Percentiles rank a stretch among this genome's conserved stretches.
phyloP scores from a whole-genome alignment of 2,329 filamentous ascomycete genomes.

The Sporothrix dimorphospora region DNA sequence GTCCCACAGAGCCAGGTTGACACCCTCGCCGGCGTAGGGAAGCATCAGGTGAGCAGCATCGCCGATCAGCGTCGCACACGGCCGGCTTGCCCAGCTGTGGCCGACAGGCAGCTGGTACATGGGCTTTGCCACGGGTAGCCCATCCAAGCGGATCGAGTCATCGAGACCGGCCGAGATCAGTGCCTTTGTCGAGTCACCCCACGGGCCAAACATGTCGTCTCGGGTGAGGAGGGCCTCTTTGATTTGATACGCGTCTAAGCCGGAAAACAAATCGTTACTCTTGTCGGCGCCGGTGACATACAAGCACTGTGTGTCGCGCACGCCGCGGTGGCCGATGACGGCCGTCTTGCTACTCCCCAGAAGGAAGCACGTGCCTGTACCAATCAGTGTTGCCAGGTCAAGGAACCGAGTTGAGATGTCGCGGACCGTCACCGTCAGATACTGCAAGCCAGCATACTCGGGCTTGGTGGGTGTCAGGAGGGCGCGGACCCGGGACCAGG shows the following conservation, averaged over 20 bases:
- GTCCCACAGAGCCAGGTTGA: not conserved
- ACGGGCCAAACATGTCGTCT: not conserved
- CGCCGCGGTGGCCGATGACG: constrained; percentile 7
- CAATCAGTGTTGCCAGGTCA: constrained; percentile 45
- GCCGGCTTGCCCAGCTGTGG: not conserved
- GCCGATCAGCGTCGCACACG: not conserved
- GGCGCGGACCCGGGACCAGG: not conserved
- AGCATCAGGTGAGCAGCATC: constrained; percentile 20
- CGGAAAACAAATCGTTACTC: not conserved
- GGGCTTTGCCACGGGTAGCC: not conserved
- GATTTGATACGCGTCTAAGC: not conserved
- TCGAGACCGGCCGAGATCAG: not conserved
- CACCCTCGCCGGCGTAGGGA: not conserved
- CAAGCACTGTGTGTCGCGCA: not conserved
- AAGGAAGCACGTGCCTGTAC: constrained; percentile 40
- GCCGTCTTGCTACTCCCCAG: not conserved
- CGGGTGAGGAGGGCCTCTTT: not conserved
- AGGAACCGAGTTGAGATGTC: constrained; percentile 44
- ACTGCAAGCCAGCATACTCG: constrained; percentile 45
- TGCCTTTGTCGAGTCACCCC: not conserved
- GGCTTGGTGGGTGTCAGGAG: constrained; percentile 41
- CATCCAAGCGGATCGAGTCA: not conserved
- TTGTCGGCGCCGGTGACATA: not conserved
- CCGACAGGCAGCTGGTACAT: not conserved
- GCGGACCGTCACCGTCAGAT: constrained; percentile 43